Conservation (phyloP, 192 early-diverging fungal species). For the Powellomyces hirtus region DNA sequence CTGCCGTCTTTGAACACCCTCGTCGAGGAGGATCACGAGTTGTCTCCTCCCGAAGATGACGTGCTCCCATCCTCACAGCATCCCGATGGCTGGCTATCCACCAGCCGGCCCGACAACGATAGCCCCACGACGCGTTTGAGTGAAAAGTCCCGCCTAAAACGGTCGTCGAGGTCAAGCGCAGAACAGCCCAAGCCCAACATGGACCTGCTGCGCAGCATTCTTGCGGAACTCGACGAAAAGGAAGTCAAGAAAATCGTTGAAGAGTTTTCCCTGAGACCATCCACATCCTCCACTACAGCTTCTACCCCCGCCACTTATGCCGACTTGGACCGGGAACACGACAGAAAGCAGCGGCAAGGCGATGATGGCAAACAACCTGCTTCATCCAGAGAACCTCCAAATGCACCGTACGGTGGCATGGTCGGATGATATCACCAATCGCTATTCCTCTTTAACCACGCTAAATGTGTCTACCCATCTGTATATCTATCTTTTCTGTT, state of each 20-base stretch:
- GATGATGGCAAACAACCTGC: not conserved
- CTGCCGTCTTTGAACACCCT: not conserved
- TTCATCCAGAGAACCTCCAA: not conserved
- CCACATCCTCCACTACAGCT: not conserved
- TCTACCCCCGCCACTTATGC: too few species aligned
- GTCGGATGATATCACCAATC: too few species aligned
- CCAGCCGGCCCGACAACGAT: too few species aligned
- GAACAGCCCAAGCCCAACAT: constrained; percentile 11
- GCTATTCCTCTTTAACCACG: too few species aligned
- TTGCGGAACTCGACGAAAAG: constrained; percentile 20
- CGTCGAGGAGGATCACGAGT: not conserved
- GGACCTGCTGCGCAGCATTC: constrained; percentile 15
- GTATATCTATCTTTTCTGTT: not conserved
- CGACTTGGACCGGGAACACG: too few species aligned
- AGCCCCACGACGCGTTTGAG: not conserved
- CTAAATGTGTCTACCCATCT: not conserved
- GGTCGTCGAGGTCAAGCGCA: too few species aligned
- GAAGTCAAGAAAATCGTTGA: constrained; percentile 7
- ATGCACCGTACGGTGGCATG: not conserved
- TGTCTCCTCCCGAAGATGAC: not conserved
- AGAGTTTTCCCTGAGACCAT: not conserved
- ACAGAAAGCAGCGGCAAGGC: too few species aligned
- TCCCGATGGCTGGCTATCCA: not conserved
- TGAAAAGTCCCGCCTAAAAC: not conserved
- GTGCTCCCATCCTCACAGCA: not conserved